Conservation (phyloP, 768 basidiomycete genomes). For the Coprinellus micaceus region DNA sequence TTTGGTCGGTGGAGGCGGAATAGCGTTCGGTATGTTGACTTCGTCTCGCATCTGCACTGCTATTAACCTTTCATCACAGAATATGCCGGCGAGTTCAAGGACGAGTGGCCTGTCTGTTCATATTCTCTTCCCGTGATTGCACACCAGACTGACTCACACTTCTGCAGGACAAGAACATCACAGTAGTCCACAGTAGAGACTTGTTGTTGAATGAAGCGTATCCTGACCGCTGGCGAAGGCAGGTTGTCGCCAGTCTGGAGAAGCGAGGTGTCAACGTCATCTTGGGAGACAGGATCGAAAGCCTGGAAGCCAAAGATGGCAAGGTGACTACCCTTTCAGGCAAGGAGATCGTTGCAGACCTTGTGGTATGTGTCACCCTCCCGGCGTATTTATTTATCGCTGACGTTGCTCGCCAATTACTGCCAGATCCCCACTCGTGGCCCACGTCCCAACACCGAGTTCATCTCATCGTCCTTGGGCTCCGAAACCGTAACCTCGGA, state of each 20-base stretch:
- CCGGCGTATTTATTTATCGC: too few relatives aligned
- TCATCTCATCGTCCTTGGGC: slow-evolving; percentile 39
- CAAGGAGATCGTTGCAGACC: slow-evolving; percentile 42
- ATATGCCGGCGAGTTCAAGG: slow-evolving; percentile 39
- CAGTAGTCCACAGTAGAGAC: slow-evolving; percentile 48
- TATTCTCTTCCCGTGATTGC: background rate
- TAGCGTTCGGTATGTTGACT: slow-evolving; percentile 39
- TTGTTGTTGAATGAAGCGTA: slow-evolving; percentile 50
- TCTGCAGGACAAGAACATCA: slow-evolving; percentile 40
- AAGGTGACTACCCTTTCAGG: slow-evolving; percentile 20
- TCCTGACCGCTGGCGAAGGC: slow-evolving; percentile 43
- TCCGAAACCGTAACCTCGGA: slow-evolving; percentile 24
- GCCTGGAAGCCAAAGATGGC: slow-evolving; percentile 32
- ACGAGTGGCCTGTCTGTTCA: slow-evolving; percentile 33
- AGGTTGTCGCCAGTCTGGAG: slow-evolving; percentile 35
- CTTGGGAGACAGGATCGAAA: slow-evolving; percentile 36
- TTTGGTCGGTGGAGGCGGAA: slow-evolving; percentile 50
- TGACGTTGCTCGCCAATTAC: too few relatives aligned
- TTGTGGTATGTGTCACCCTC: slow-evolving; percentile 40
- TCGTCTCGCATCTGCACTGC: background rate
- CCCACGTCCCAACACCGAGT: slow-evolving; percentile 42
- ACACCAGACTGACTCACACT: background rate
- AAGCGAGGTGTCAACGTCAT: slow-evolving; percentile 45
- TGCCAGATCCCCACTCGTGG: slow-evolving; percentile 31
- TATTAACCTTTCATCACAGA: slow-evolving; percentile 21